Conservation (phyloP, 495 filamentous ascomycete genomes). For the Bathelium albidoporum region DNA sequence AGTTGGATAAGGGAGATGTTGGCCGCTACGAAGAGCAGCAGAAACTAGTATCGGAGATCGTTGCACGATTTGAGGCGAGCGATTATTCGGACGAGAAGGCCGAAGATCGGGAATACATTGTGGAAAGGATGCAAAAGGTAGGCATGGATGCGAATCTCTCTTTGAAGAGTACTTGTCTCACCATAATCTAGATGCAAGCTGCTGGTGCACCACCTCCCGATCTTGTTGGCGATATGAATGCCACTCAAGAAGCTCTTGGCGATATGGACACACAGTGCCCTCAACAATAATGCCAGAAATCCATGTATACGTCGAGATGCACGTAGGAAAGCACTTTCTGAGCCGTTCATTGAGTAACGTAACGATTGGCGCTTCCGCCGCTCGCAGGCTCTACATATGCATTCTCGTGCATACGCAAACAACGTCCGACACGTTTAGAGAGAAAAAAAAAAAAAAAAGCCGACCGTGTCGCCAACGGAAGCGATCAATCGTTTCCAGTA, state of each 20-base stretch:
- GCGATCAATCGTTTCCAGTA: neutral
- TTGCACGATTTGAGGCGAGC: conserved; percentile 70
- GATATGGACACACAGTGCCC: conserved; percentile 63
- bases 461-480: neutral
- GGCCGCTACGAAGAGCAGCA: conserved; percentile 75
- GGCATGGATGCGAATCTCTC: conserved; percentile 18
- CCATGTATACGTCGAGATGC: conserved; percentile 6
- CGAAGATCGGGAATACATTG: conserved; percentile 80
- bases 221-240: conserved; percentile 78
- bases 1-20: conserved; percentile 56
- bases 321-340: neutral
- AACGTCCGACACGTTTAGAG: neutral
- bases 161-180: conserved; percentile 10
- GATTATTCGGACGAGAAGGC: conserved; percentile 72
- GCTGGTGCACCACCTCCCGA: conserved; percentile 82
- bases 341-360: neutral
- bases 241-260: conserved; percentile 59
- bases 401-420: neutral
- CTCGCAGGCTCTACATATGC: neutral
- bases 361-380: neutral
- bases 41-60: conserved; percentile 73
- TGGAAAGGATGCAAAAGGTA: conserved; percentile 96
- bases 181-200: conserved; percentile 68
- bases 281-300: conserved; percentile 44
- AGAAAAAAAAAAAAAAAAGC: too few species aligned